phyloP scores from a whole-genome alignment of 345 rosid genomes.

The Eucalyptus melliodora region DNA sequence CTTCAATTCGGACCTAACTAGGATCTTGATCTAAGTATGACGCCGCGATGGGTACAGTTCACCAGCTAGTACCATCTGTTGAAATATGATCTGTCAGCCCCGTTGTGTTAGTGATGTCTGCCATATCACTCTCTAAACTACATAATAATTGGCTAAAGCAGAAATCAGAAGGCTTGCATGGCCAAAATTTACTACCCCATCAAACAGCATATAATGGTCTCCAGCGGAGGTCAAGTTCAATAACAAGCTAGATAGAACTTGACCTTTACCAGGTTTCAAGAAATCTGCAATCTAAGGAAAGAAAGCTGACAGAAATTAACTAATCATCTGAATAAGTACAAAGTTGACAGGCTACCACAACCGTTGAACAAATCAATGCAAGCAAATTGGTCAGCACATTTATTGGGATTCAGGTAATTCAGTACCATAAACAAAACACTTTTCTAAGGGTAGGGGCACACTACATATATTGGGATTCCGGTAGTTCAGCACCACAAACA shows the following conservation, averaged over 20 bases:
- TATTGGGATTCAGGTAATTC: not conserved
- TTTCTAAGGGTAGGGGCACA: not conserved
- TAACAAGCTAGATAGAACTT: not conserved
- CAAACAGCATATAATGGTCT: not conserved
- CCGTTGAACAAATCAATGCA: not conserved
- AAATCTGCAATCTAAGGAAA: not conserved
- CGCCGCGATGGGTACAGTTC: not conserved
- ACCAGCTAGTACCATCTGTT: not conserved
- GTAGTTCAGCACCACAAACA: not conserved
- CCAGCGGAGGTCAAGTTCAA: not conserved
- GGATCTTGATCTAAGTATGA: not conserved
- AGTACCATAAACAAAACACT: not conserved
- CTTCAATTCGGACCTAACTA: not conserved
- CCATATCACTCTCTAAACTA: not conserved
- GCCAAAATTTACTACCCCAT: not conserved
- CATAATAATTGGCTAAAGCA: not conserved
- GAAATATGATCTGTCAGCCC: not conserved
- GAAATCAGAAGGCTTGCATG: not conserved
- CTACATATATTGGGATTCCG: not conserved
- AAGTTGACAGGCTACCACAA: not conserved
- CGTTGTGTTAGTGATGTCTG: not conserved
- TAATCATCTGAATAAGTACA: not conserved
- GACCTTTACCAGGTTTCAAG: not conserved
- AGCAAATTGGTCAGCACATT: not conserved
- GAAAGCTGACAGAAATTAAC: not conserved